phyloP scores from a whole-genome alignment of 441 rosid genomes.

The Populus tomentosa region DNA sequence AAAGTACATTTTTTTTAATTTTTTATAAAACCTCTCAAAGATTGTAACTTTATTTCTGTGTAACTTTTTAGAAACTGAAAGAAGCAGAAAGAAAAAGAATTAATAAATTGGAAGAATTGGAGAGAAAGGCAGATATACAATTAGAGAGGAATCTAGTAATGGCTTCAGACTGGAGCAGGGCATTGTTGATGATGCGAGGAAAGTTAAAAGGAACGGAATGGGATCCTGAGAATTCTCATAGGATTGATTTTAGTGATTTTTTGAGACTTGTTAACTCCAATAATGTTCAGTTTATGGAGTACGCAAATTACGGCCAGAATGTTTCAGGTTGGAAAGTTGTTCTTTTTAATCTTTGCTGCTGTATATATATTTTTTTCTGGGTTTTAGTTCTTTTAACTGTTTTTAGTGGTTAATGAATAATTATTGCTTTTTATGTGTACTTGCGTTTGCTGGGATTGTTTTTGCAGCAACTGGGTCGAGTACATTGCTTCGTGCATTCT shows the following conservation, averaged over 20 bases:
- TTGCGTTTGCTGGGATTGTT: not conserved
- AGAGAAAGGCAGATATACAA: conserved; percentile 72
- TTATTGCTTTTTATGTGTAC: not conserved
- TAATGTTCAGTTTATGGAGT: conserved; percentile 85
- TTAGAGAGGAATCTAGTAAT: conserved; percentile 88
- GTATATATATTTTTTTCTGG: not conserved
- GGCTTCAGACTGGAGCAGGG: conserved; percentile 90
- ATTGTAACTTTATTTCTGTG: not conserved
- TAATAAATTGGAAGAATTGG: conserved; percentile 62
- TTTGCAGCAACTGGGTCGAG: not conserved
- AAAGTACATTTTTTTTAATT: not conserved
- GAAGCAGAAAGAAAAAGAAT: conserved; percentile 70
- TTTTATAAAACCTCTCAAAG: not conserved
- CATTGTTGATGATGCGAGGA: conserved; percentile 63
- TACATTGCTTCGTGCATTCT: not conserved
- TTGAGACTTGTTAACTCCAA: conserved; percentile 67
- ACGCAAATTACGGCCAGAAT: conserved; percentile 83
- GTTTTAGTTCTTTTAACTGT: not conserved
- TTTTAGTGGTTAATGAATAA: not conserved
- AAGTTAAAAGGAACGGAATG: conserved; percentile 86
- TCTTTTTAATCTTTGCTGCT: not conserved
- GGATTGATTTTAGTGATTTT: conserved; percentile 76
- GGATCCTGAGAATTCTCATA: conserved; percentile 81
- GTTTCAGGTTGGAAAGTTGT: conserved; percentile 54
- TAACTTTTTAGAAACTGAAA: conserved; percentile 43